Evolutionary conservation across 2,329 filamentous ascomycete genomes (phyloP).

Genomic region (Fusarium kyushuense): DNA sequence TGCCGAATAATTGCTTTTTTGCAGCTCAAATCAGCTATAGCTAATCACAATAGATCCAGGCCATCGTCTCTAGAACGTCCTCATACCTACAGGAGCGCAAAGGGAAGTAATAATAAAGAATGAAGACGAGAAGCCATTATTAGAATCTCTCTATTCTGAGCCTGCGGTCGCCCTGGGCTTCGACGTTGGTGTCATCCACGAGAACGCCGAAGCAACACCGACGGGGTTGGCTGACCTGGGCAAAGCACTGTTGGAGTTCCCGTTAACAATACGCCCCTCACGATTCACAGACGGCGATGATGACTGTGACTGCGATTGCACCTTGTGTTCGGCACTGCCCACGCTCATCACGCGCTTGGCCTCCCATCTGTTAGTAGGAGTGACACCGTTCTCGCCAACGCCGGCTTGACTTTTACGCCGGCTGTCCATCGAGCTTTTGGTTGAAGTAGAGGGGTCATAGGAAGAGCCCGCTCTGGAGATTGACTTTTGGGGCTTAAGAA

Average conservation of each 20-base stretch:
- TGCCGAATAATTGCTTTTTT: constrained; percentile 38
- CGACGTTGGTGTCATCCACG: constrained; percentile 79
- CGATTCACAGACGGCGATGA: constrained; percentile 49
- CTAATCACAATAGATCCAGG: neutral
- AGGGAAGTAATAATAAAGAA: constrained; percentile 11
- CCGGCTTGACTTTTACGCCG: constrained; percentile 66
- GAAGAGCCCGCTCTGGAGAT: constrained; percentile 64
- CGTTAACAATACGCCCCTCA: constrained; percentile 55
- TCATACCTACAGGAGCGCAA: constrained; percentile 9
- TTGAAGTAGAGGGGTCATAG: constrained; percentile 63
- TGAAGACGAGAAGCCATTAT: neutral
- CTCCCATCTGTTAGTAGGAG: constrained; percentile 62
- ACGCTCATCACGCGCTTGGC: constrained; percentile 63
- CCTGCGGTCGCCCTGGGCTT: constrained; percentile 54
- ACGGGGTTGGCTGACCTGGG: constrained; percentile 81
- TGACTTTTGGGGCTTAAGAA: constrained; percentile 82
- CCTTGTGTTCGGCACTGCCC: constrained; percentile 53
- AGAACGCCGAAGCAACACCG: constrained; percentile 92
- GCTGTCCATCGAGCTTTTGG: constrained; percentile 62
- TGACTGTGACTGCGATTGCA: constrained; percentile 46
- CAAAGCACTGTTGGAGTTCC: constrained; percentile 55
- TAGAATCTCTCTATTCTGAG: constrained; percentile 29
- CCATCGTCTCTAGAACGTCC: neutral
- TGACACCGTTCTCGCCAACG: constrained; percentile 47
- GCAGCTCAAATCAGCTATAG: constrained; percentile 16